A percentile compares a stretch with the other conserved stretches of the same genome.
Conservation (phyloP, 495 filamentous ascomycete species). For the Xylaria bambusicola region DNA sequence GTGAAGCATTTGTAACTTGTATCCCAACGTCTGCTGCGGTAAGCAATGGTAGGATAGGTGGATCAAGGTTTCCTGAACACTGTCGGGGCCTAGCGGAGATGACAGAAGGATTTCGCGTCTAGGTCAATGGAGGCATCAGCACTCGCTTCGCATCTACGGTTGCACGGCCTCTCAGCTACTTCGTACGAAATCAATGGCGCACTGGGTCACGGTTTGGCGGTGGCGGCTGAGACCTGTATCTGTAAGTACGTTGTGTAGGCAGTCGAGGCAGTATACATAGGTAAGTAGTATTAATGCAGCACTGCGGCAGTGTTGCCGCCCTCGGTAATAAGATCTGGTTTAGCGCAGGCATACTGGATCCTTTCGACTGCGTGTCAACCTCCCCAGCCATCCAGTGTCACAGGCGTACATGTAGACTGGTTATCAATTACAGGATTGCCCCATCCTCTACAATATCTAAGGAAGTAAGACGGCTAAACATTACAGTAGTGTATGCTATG, state of each 20-base stretch:
- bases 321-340: slow-evolving; percentile 32
- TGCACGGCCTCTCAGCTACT: slow-evolving; percentile 10
- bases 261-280: no score
- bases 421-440: no score
- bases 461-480: no score
- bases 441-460: no score
- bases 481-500: background rate
- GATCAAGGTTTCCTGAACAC: background rate
- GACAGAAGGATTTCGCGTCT: background rate
- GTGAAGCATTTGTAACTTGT: background rate
- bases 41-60: no score
- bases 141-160: no score
- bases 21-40: no score
- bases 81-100: background rate
- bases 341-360: slow-evolving; percentile 29
- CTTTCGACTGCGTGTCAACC: slow-evolving; percentile 4
- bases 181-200: background rate
- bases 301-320: slow-evolving; percentile 25
- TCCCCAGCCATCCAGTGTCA: no score
- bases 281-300: slow-evolving; percentile 12
- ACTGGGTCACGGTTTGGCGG: no score
- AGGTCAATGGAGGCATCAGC: background rate
- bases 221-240: slow-evolving; percentile 22
- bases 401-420: no score
- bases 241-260: no score